phyloP scores from a whole-genome alignment of 306 rosid genomes.

The Pyrus betulifolia region DNA sequence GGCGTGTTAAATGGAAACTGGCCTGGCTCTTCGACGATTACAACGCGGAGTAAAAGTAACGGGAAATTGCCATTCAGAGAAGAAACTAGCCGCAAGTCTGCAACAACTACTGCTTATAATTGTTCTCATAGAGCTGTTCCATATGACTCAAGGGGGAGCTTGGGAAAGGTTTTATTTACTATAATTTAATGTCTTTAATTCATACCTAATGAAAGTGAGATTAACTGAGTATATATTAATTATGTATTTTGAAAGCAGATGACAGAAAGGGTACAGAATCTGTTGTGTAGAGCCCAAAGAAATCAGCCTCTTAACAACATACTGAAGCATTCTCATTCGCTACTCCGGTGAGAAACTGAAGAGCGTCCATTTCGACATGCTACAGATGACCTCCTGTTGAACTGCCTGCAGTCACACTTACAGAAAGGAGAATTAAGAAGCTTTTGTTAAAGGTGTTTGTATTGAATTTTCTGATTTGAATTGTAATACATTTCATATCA shows the following conservation, averaged over 20 bases:
- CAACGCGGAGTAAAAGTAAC: conserved; percentile 61
- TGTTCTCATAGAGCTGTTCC: conserved; percentile 70
- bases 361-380: neutral
- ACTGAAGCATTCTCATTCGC: conserved; percentile 66
- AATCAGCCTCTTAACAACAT: conserved; percentile 47
- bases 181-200: neutral
- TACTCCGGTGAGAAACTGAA: conserved; percentile 43
- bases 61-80: conserved; percentile 59
- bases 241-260: conserved; percentile 35
- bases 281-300: conserved; percentile 57
- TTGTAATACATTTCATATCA: too few species aligned
- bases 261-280: conserved; percentile 55
- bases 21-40: conserved; percentile 38
- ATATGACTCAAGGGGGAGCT: conserved; percentile 45
- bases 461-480: too few species aligned
- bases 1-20: conserved; percentile 37
- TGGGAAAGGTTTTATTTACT: conserved; percentile 47
- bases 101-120: conserved; percentile 26
- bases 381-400: neutral
- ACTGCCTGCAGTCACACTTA: neutral
- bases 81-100: conserved; percentile 56
- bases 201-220: neutral
- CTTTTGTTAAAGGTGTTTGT: neutral
- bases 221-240: neutral
- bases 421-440: neutral